Base-by-base conservation (phyloP, 192 early-diverging fungal genomes). In the Gigaspora rosea region DNA sequence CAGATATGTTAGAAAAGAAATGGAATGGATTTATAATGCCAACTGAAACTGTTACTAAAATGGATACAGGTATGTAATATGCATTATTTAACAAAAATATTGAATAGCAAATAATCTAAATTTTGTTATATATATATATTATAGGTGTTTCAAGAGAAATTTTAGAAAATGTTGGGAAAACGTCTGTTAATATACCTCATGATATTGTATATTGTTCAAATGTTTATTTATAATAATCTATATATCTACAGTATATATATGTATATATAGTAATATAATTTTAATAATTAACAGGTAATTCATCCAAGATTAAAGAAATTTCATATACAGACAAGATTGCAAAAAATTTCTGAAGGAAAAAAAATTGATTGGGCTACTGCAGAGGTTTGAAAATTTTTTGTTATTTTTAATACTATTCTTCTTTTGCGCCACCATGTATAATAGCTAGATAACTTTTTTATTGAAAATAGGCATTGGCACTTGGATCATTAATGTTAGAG, bases 351-450 rank as follows among this genome's bases (percentile, higher is more conserved):
- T 16, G 84, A 91, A 20, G 93, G 93, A 1, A 87, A 83, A 27
- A 80, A 82, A 6, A 82, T 98, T 11, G 97, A 98, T 80, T 98
- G 97, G 97, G 96, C 96, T 11, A 97, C 96, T 0, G 94, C 92
- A 3, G 97, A 98, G 81, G 92, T 71, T 62, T 48, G 18, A 69
- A 46, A 0, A 69, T 20, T 20, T 47, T 47, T 47, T 47, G 8
- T 62, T 22, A 33, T 33, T 5, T 32, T 12, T 33, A 62, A 57
- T 15, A 27, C 27, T 27, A 27, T 27, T 57, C 7, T 7, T 41
- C 41, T 41, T 41, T 41, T 41, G 41, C 41, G 2, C 2, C 41
- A 6, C 41, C 41, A 7, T 41, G 7, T 7, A 41, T 41, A 7
- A 41, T 15, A 22, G 8, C 22, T 41, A 47, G 2, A 66, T 47